Conservation (phyloP, 169 alveolate species). For the Plasmodium blacklocki region DNA sequence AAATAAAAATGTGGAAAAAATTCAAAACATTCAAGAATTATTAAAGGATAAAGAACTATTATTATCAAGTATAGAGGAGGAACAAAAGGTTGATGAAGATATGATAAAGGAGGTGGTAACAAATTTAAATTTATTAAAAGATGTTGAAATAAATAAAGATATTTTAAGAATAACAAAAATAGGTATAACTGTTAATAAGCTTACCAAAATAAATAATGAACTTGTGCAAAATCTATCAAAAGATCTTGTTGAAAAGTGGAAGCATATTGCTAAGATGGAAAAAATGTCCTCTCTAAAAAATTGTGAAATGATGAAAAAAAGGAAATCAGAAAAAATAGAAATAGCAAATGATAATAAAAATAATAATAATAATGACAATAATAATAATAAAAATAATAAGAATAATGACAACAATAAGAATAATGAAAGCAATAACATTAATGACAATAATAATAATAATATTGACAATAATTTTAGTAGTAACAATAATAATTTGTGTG, state of each 20-base stretch:
- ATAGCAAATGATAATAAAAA: neutral
- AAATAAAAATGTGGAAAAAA: constrained; percentile 23
- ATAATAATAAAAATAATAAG: neutral
- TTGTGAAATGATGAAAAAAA: constrained; percentile 38
- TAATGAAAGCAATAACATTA: constrained; percentile 32
- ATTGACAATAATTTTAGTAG: neutral
- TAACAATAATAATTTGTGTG: too few relatives aligned
- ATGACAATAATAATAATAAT: constrained; percentile 33
- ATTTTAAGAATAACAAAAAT: constrained; percentile 85
- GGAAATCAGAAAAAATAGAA: constrained; percentile 49
- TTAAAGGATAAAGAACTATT: constrained; percentile 52
- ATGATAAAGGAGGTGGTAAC: constrained; percentile 48
- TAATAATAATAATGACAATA: neutral
- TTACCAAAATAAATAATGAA: constrained; percentile 72
- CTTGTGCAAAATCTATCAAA: constrained; percentile 62
- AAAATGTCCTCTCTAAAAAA: constrained; percentile 35
- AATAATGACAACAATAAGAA: neutral
- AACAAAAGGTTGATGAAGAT: constrained; percentile 15
- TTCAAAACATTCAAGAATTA: constrained; percentile 43
- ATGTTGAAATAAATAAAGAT: constrained; percentile 81
- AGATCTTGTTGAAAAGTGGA: constrained; percentile 71
- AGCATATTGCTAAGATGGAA: constrained; percentile 78
- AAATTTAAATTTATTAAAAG: constrained; percentile 77
- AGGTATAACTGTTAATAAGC: constrained; percentile 86
- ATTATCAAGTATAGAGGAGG: constrained; percentile 1